Evolutionary conservation across 345 rosid species (phyloP), one percentile per base, ranked within the genome.

Genomic region (Eucalyptus polyanthemos): DNA sequence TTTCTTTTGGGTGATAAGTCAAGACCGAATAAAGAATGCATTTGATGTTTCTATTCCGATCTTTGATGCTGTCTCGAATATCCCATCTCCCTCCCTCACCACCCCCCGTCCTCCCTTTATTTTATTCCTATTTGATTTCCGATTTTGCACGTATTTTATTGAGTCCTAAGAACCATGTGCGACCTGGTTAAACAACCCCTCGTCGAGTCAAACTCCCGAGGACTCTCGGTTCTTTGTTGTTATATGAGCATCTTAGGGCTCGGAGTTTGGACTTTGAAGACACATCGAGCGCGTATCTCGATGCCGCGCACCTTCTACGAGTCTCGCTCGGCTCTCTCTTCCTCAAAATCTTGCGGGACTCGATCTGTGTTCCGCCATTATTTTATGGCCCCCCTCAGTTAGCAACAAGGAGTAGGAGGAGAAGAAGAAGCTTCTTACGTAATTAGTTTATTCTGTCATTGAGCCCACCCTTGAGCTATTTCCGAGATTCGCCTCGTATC

Each of bases 1-100:
- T 50, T 19, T 27, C 72, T 25, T 34, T 85, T 86, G 8, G 42
- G n/a, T 44, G 17, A 47, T 34, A 21, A n/a, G 31, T 50, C 60
- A n/a, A 45, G 49, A 50, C 25, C 19, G 87, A 88, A 89, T 92
- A 92, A 93, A 95, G 87, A 90, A 95, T 56, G 29, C 67, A 91
- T 93, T 89, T 94, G 95, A 94, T 92, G 95, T 92, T 94, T 94
- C 96, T 93, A 94, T 94, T 94, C 96, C 94, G 21, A 89, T 92
- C 91, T 92, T 91, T 93, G 94, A 93, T 94, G 92, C 91, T 92
- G 81, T 91, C 93, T 92, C 90, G 92, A 76, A 88, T 87, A 80
- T 86, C 91, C 81, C 89, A 54, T 45, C 62, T 19, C 8, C 24
- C 25, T 25, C 14, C 14, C 65, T 58, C 49, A 4, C 25, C 50